Percentiles rank a stretch among this genome's conserved stretches.
phyloP scores from a whole-genome alignment of 2,329 filamentous ascomycete genomes.

The Fusarium camptoceras region DNA sequence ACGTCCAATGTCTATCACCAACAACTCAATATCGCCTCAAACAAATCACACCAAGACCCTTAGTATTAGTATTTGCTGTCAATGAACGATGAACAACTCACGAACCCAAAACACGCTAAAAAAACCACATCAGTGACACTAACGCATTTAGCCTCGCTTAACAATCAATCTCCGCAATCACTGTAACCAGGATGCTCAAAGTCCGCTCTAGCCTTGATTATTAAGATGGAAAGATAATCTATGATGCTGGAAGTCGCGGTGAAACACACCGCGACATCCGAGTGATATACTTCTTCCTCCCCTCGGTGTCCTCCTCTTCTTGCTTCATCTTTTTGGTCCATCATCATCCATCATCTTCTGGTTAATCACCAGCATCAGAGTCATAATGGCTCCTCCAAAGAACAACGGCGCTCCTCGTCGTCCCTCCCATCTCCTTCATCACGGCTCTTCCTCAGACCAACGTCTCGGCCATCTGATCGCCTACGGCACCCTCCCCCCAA shows the following conservation, averaged over 20 bases:
- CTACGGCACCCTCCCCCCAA: not conserved
- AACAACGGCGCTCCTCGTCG: not conserved
- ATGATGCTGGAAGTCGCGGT: conserved; percentile 6
- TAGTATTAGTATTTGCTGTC: not conserved
- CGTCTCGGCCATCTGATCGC: conserved; percentile 10
- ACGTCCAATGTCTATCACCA: not conserved
- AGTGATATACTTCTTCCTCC: not conserved
- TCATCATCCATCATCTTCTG: not conserved
- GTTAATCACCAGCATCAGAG: not conserved
- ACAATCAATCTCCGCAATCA: conserved; percentile 24
- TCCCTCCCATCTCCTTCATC: not conserved
- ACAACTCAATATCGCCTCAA: not conserved
- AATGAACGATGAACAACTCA: not conserved
- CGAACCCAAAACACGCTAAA: not conserved
- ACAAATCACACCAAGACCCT: not conserved
- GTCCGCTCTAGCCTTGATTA: not conserved
- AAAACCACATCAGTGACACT: not conserved
- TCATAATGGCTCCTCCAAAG: not conserved
- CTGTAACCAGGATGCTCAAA: not conserved
- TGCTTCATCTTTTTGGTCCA: not conserved
- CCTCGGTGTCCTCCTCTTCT: not conserved
- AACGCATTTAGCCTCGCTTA: conserved; percentile 1
- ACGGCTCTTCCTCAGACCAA: conserved; percentile 2
- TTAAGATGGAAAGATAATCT: not conserved
- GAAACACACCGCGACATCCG: not conserved